These are phyloP conservation scores for Lipomyces mesembrius DNA, from an alignment of 805 yeast species.

Conservation along the genomic window DNA sequence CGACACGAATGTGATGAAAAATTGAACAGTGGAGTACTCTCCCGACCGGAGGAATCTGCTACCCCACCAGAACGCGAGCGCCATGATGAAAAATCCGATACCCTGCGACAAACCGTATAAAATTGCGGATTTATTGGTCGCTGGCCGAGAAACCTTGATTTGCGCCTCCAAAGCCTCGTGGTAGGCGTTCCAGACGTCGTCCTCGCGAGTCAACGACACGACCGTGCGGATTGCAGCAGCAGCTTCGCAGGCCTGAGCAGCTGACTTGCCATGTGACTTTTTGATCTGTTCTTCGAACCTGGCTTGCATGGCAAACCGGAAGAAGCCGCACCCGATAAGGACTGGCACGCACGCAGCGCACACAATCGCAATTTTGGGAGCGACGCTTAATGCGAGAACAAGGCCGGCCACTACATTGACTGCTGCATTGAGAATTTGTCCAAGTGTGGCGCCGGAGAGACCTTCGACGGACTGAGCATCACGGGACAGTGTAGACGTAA, in stretches of 20 bases:
- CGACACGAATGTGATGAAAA: slow-evolving; percentile 49
- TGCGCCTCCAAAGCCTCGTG: slow-evolving; percentile 31
- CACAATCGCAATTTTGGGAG: slow-evolving; percentile 51
- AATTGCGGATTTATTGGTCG: slow-evolving; percentile 23
- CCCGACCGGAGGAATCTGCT: slow-evolving; percentile 45
- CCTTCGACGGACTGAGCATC: slow-evolving; percentile 44
- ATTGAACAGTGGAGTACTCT: slow-evolving; percentile 44
- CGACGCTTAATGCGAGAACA: slow-evolving; percentile 47
- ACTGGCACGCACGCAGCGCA: slow-evolving; percentile 48
- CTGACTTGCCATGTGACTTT: slow-evolving; percentile 48
- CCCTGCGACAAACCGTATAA: slow-evolving; percentile 46
- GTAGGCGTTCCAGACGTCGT: slow-evolving; percentile 46
- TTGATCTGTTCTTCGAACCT: slow-evolving; percentile 47
- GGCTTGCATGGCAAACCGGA: slow-evolving; percentile 46
- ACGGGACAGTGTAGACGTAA: slow-evolving; percentile 40
- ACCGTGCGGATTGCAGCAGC: slow-evolving; percentile 51
- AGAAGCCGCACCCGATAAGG: slow-evolving; percentile 49
- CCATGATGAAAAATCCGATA: slow-evolving; percentile 50
- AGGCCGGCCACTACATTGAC: slow-evolving; percentile 49
- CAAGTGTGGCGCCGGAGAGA: slow-evolving; percentile 42
- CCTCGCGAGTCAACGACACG: slow-evolving; percentile 50
- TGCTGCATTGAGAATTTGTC: slow-evolving; percentile 42
- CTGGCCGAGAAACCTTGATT: slow-evolving; percentile 17
- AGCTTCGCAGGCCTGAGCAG: slow-evolving; percentile 51
- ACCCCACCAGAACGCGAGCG: slow-evolving; percentile 53